Evolutionary conservation across 2,329 filamentous ascomycete species (phyloP).

Genomic region (Sporothrix humicola): DNA sequence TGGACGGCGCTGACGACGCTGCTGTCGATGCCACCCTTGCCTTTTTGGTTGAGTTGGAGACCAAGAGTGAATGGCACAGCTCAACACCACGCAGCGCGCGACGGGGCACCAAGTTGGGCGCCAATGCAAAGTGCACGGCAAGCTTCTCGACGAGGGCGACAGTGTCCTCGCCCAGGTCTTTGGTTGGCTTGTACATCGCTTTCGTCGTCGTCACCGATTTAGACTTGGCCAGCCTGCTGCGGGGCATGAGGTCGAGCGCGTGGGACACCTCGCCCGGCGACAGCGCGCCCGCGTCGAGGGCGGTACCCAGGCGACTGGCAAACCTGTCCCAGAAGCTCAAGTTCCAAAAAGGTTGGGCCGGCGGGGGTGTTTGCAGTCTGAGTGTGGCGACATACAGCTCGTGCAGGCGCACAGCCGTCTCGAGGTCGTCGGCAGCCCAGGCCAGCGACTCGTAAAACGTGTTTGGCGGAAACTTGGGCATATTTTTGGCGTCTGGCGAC

Average conservation of each 20-base stretch:
- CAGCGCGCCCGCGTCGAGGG: conserved; percentile 31
- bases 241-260: conserved; percentile 32
- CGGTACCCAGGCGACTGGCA: conserved; percentile 29
- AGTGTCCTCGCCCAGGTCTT: conserved; percentile 31
- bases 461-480: conserved; percentile 32
- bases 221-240: not conserved
- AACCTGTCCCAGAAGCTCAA: conserved; percentile 40
- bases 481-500: not conserved
- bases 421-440: conserved; percentile 38
- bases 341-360: conserved; percentile 35
- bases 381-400: conserved; percentile 31
- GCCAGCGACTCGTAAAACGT: conserved; percentile 40
- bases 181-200: not conserved
- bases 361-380: not conserved
- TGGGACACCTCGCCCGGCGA: conserved; percentile 31
- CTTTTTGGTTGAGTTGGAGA: conserved; percentile 35
- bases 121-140: conserved; percentile 37
- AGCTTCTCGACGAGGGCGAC: conserved; percentile 39
- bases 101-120: conserved; percentile 38
- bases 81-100: conserved; percentile 44
- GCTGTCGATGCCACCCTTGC: not conserved
- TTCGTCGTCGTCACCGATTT: not conserved
- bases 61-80: conserved; percentile 44
- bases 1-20: not conserved
- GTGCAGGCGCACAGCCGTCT: conserved; percentile 38